These are phyloP conservation scores for Cutaneotrichosporon sp. DNA, from an alignment of 1,284 basidiomycete genomes.

Conservation along the genomic window DNA sequence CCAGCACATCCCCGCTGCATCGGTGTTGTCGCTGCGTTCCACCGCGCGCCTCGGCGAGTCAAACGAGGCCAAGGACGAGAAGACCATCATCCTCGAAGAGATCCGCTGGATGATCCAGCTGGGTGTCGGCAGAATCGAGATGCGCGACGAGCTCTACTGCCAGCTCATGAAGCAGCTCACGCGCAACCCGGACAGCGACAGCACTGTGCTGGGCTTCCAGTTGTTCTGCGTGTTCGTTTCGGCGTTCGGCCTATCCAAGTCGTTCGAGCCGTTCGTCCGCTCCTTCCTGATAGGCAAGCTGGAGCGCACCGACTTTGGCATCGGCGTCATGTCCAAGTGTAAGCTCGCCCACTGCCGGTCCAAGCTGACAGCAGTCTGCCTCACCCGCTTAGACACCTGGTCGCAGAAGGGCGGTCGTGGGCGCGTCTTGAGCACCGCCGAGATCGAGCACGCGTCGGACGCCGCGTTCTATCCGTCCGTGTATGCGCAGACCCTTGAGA, in stretches of 20 bases:
- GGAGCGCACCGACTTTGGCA: slow-evolving; percentile 63
- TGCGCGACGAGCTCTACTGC: slow-evolving; percentile 89
- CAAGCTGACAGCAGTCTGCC: slow-evolving; percentile 58
- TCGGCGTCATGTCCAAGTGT: slow-evolving; percentile 84
- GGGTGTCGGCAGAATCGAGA: slow-evolving; percentile 72
- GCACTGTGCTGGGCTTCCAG: slow-evolving; percentile 86
- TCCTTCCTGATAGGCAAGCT: slow-evolving; percentile 71
- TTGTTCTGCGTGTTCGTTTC: slow-evolving; percentile 81
- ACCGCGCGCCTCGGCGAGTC: slow-evolving; percentile 9
- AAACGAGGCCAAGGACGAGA: slow-evolving; percentile 29
- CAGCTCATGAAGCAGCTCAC: slow-evolving; percentile 88
- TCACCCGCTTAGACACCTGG: slow-evolving; percentile 69
- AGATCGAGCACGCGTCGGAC: slow-evolving; percentile 89
- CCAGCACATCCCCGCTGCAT: slow-evolving; percentile 10
- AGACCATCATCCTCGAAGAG: slow-evolving; percentile 66
- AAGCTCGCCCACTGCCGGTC: slow-evolving; percentile 18
- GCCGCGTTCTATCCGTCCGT: slow-evolving; percentile 91
- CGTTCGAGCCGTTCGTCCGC: slow-evolving; percentile 78
- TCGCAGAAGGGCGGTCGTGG: slow-evolving; percentile 78
- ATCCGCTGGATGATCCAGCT: slow-evolving; percentile 80
- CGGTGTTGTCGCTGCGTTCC: slow-evolving; percentile 13
- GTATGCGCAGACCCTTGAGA: slow-evolving; percentile 83
- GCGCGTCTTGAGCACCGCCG: slow-evolving; percentile 71
- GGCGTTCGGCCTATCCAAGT: slow-evolving; percentile 86
- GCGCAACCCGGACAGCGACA: slow-evolving; percentile 76